Evolutionary conservation across 768 basidiomycete species (phyloP).

Genomic region (Trametes cubensis): DNA sequence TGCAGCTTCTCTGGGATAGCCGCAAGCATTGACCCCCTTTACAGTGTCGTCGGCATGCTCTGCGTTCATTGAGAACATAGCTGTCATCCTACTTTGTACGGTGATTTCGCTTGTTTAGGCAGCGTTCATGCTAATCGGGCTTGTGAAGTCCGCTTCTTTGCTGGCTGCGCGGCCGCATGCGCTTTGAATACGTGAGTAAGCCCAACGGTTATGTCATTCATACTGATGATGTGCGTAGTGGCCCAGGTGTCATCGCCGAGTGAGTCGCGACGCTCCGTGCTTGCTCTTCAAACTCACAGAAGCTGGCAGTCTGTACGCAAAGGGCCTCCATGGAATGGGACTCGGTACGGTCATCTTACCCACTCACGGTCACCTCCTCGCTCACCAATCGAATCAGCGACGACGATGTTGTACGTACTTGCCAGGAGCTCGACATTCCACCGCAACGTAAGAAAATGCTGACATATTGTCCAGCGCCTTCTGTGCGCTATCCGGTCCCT

Average conservation of each 20-base stretch:
- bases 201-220: not conserved
- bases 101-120: not conserved
- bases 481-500: constrained; percentile 24
- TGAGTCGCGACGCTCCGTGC: not conserved
- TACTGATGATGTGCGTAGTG: constrained; percentile 1
- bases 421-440: not conserved
- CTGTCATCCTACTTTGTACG: constrained; percentile 24
- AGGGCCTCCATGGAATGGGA: constrained; percentile 12
- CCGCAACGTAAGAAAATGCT: not conserved
- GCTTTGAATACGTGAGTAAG: constrained; percentile 22
- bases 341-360: not conserved
- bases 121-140: not conserved
- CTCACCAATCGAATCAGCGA: not conserved
- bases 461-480: constrained; percentile 15
- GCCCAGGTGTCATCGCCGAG: constrained; percentile 22
- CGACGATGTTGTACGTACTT: constrained; percentile 14
- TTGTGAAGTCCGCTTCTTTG: constrained; percentile 22
- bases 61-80: constrained; percentile 23
- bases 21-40: not conserved
- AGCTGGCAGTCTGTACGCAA: constrained; percentile 16
- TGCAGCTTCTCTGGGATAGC: not conserved
- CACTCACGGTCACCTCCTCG: not conserved
- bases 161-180: constrained; percentile 22
- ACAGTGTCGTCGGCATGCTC: constrained; percentile 18
- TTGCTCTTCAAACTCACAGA: too few species aligned